Evolutionary conservation across 2,329 filamentous ascomycete species (phyloP).

Genomic region (Nigrospora oryzae): DNA sequence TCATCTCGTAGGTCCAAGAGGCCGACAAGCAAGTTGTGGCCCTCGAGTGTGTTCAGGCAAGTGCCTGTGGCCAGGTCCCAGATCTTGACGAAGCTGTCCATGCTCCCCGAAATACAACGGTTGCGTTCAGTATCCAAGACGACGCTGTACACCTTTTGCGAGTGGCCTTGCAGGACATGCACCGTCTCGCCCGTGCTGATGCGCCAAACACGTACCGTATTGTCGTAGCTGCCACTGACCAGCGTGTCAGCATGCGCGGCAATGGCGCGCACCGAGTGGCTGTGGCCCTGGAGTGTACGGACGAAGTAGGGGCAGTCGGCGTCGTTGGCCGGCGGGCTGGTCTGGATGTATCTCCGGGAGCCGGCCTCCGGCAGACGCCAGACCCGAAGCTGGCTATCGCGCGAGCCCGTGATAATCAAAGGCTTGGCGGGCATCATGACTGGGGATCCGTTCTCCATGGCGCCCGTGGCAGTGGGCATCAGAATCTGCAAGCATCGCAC

Average conservation of each 20-base stretch:
- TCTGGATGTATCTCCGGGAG: conserved; percentile 71
- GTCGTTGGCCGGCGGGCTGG: conserved; percentile 62
- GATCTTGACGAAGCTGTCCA: conserved; percentile 97
- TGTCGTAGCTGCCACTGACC: conserved; percentile 97
- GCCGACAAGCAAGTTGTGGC: conserved; percentile 85
- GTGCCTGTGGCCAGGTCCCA: conserved; percentile 87
- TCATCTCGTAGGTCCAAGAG: conserved; percentile 84
- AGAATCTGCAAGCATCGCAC: conserved; percentile 93
- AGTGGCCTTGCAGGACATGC: conserved; percentile 78
- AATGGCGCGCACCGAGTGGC: conserved; percentile 91
- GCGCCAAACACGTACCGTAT: conserved; percentile 90
- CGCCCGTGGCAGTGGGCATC: conserved; percentile 73
- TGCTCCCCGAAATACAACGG: conserved; percentile 93
- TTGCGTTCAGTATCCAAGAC: conserved; percentile 87
- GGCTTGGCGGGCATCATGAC: conserved; percentile 92
- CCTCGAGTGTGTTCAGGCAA: conserved; percentile 83
- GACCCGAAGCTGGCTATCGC: conserved; percentile 86
- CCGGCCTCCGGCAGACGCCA: conserved; percentile 85
- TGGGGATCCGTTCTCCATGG: conserved; percentile 59
- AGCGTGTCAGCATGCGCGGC: conserved; percentile 90
- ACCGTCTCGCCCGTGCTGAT: conserved; percentile 89
- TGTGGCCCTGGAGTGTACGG: conserved; percentile 75
- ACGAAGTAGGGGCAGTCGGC: conserved; percentile 92
- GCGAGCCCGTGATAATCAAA: conserved; percentile 92
- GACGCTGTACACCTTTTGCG: conserved; percentile 93